A percentile compares a stretch with the other conserved stretches of the same genome.
Evolutionary conservation across 2,329 filamentous ascomycete genomes (phyloP).

Genomic region (Albophoma yamanashiensis): DNA sequence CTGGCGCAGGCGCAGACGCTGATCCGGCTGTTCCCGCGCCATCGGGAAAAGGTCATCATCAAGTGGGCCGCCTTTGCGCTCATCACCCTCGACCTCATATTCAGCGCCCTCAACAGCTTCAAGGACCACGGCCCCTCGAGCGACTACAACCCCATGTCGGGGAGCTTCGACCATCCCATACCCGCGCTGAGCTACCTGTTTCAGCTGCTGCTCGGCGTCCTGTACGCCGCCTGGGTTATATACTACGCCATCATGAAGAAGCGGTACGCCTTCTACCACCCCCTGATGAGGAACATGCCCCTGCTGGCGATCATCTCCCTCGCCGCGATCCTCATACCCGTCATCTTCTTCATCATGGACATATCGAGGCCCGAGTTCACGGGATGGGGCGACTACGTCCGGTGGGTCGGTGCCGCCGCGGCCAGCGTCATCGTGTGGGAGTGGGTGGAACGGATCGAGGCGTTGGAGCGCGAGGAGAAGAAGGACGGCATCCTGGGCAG

Average conservation of each 20-base stretch:
- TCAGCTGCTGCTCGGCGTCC: conserved; percentile 70
- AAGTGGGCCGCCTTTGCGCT: conserved; percentile 97
- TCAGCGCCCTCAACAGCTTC: conserved; percentile 88
- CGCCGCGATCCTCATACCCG: conserved; percentile 73
- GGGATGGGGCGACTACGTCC: conserved; percentile 89
- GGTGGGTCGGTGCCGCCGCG: conserved; percentile 91
- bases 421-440: conserved; percentile 98
- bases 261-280: conserved; percentile 82
- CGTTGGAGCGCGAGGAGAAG: conserved; percentile 82
- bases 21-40: conserved; percentile 88
- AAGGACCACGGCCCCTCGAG: conserved; percentile 40
- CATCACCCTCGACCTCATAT: conserved; percentile 82
- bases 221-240: conserved; percentile 89
- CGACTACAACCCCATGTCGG: conserved; percentile 42
- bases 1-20: conserved; percentile 94
- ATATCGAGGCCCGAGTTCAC: conserved; percentile 77
- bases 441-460: conserved; percentile 93
- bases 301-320: conserved; percentile 71
- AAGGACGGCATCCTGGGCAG: conserved; percentile 86
- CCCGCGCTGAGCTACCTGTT: conserved; percentile 88
- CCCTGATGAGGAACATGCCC: conserved; percentile 80
- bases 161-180: conserved; percentile 78
- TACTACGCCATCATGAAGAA: conserved; percentile 92
- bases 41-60: conserved; percentile 96
- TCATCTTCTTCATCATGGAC: conserved; percentile 89